Base-by-base conservation (phyloP, 805 yeast genomes). In the Candida manassasensis region DNA sequence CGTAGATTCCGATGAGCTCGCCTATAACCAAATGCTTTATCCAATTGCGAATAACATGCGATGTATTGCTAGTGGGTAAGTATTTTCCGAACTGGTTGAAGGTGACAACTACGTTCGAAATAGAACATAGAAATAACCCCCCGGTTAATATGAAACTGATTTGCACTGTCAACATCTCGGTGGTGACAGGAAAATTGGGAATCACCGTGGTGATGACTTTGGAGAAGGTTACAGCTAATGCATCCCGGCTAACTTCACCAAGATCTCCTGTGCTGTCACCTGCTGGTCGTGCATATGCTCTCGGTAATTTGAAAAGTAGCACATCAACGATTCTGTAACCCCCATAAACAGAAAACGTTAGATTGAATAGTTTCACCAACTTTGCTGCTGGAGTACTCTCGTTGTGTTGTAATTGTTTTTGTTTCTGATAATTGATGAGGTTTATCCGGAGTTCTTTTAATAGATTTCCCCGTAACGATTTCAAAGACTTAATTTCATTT, bases 31-130 rank as follows among this genome's bases (percentile, higher is more conserved):
- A 50, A 50, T 57, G 66, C 36, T 56, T 55, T 32, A 62, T 44
- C 69, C 68, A 61, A 34, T 46, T 52, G 36, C 49, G 53, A 4
- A 55, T 35, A 3, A 35, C 34, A 6, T 35, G 26, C 2, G 55
- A 31, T 13, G 48, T 39, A 6, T 44, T 37, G 4, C 48, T 43
- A n/a, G 48, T 27, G 1, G 42, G 30, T 27, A 60, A 50, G 17
- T 57, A 40, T 22, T 52, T 47, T 7, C 61, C 54, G 11, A 81
- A 55, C 21, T 81, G 79, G 27, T 75, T 69, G 39, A 81, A 71
- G 0, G 89, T 80, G 27, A 70, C 59, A 32, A 71, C 53, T 1
- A 82, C 88, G 37, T 80, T 80, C 17, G 82, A 77, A 45, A 82
- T 69, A 1, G 86, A 78, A 39, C 82, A 71, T 1, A 75, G 48